Evolutionary conservation across 2,329 filamentous ascomycete species (phyloP).

Genomic region (Cordyceps tenuipes): DNA sequence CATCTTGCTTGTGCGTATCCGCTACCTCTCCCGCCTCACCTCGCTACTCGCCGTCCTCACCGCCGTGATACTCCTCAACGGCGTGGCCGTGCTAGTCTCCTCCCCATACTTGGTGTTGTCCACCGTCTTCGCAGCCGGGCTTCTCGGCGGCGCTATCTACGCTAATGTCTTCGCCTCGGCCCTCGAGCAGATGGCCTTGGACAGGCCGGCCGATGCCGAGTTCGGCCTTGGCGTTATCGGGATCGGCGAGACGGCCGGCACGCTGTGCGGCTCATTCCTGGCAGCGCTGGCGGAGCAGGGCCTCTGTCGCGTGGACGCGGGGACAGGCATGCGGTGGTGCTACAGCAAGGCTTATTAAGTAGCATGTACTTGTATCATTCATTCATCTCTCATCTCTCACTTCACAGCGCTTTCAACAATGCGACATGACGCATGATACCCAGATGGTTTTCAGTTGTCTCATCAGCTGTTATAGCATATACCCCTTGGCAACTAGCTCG

Average conservation of each 20-base stretch:
- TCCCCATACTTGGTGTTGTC: conserved; percentile 18
- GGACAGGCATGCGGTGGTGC: conserved; percentile 21
- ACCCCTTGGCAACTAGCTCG: background rate
- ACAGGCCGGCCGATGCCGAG: conserved; percentile 17
- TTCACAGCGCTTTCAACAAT: conserved; percentile 10
- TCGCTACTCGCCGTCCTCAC: conserved; percentile 11
- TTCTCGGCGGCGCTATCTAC: conserved; percentile 23
- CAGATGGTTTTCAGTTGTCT: background rate
- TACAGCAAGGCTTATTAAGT: conserved; percentile 12
- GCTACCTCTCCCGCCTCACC: conserved; percentile 12
- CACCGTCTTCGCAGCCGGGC: conserved; percentile 20
- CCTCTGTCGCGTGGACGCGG: conserved; percentile 16
- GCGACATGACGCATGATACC: background rate
- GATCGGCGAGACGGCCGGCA: conserved; percentile 22
- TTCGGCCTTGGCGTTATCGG: conserved; percentile 23
- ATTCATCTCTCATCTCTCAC: too few species aligned
- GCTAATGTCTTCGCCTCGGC: conserved; percentile 18
- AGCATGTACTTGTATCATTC: background rate
- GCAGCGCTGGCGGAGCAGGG: conserved; percentile 19
- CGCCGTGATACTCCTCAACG: conserved; percentile 16
- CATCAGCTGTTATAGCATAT: background rate
- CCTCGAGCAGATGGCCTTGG: conserved; percentile 15
- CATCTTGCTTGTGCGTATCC: conserved; percentile 15
- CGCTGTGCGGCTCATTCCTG: conserved; percentile 20
- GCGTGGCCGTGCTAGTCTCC: conserved; percentile 18